These are phyloP conservation scores for Imleria badia DNA, from an alignment of 768 basidiomycete species.

Conservation along the genomic window DNA sequence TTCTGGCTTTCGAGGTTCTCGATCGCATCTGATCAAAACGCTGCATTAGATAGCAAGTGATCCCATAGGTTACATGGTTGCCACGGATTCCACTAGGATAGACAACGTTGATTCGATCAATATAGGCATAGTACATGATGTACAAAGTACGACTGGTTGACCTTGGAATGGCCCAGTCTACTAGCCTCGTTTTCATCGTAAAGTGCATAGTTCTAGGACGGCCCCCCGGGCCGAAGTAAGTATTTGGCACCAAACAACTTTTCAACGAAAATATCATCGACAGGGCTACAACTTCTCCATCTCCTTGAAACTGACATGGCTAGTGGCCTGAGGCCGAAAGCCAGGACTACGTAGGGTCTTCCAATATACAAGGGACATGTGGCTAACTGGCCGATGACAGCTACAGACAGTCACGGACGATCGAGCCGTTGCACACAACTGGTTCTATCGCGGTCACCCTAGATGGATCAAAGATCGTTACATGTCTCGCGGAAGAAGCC, in stretches of 20 bases:
- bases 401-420: conserved; percentile 71
- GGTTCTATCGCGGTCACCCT: conserved; percentile 80
- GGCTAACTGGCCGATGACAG: conserved; percentile 38
- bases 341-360: conserved; percentile 41
- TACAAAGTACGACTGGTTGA: background rate
- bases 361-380: background rate
- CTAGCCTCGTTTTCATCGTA: background rate
- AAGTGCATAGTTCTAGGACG: background rate
- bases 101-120: conserved; percentile 1
- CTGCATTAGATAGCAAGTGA: background rate
- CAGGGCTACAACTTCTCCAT: background rate
- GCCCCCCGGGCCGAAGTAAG: background rate
- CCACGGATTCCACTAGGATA: conserved; percentile 4
- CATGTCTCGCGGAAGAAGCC: conserved; percentile 85
- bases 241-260: conserved; percentile 13
- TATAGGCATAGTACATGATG: background rate
- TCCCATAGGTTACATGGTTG: background rate
- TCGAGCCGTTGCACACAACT: conserved; percentile 82
- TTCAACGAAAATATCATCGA: conserved; percentile 1
- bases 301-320: conserved; percentile 14
- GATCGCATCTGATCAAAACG: background rate
- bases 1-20: background rate
- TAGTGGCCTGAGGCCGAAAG: conserved; percentile 37
- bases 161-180: background rate
- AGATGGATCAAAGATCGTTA: conserved; percentile 79